Evolutionary conservation across 768 basidiomycete species (phyloP).

Genomic region (Phaeolepiota aurea): DNA sequence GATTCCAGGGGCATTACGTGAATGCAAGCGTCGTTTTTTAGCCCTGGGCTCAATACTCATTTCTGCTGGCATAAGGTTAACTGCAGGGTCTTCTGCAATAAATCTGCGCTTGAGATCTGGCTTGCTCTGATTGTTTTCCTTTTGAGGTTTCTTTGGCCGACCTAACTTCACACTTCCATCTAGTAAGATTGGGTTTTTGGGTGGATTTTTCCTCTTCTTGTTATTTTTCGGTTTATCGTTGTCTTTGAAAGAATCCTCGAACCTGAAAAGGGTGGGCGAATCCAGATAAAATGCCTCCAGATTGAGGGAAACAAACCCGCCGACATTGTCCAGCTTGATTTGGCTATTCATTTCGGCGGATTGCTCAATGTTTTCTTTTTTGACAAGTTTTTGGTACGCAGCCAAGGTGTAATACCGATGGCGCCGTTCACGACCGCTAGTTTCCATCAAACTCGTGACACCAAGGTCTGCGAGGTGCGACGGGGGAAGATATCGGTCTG

Average conservation of each 20-base stretch:
- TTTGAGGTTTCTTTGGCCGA: conserved; percentile 39
- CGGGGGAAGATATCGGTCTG: conserved; percentile 57
- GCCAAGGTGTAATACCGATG: conserved; percentile 75
- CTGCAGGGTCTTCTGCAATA: too few species aligned
- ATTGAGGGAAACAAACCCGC: conserved; percentile 43
- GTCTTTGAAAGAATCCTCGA: conserved; percentile 43
- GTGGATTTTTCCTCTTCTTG: conserved; percentile 24
- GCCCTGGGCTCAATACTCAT: too few species aligned
- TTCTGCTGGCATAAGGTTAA: too few species aligned
- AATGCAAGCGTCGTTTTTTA: too few species aligned
- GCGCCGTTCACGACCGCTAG: conserved; percentile 76
- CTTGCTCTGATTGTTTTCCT: too few species aligned
- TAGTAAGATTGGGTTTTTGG: conserved; percentile 39
- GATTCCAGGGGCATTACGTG: too few species aligned
- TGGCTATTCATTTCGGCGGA: conserved; percentile 30
- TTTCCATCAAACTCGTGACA: conserved; percentile 71
- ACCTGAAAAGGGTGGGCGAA: conserved; percentile 27
- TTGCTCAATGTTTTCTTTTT: conserved; percentile 57
- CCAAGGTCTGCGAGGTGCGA: conserved; percentile 65
- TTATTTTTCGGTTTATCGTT: conserved; percentile 14
- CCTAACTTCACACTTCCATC: conserved; percentile 52
- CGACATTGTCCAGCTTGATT: conserved; percentile 39
- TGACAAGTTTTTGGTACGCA: conserved; percentile 57
- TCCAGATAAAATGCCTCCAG: conserved; percentile 47
- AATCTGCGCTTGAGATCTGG: too few species aligned